Evolutionary conservation across 352 stramenopile genomes (phyloP).

Genomic region (Phytophthora constricta): DNA sequence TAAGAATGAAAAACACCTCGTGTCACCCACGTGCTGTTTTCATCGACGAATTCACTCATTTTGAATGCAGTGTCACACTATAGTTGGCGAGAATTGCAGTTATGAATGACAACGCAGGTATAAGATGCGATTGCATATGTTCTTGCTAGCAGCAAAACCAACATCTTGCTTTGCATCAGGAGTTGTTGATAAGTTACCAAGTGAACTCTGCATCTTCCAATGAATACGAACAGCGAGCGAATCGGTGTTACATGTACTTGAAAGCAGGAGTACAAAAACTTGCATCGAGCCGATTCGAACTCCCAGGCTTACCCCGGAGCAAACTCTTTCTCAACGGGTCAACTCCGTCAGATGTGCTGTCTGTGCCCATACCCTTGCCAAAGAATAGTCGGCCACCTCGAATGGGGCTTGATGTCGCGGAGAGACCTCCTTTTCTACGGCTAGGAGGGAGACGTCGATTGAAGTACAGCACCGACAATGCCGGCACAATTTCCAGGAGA

Average conservation of each 20-base stretch:
- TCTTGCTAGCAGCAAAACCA: too few species aligned
- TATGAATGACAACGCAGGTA: too few species aligned
- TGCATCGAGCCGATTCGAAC: too few species aligned
- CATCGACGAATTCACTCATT: too few species aligned
- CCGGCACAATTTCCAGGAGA: constrained; percentile 80
- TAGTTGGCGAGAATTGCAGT: too few species aligned
- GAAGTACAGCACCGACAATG: constrained; percentile 83
- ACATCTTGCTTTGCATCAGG: too few species aligned
- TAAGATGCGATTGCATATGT: too few species aligned
- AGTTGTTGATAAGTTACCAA: neutral
- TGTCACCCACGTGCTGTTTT: neutral
- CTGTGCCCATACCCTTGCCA: constrained; percentile 43
- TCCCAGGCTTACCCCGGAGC: constrained; percentile 37
- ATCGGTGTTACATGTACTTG: too few species aligned
- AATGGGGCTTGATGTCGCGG: constrained; percentile 52
- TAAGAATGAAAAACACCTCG: neutral
- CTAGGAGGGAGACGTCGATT: constrained; percentile 76
- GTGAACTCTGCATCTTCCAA: too few species aligned
- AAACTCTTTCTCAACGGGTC: constrained; percentile 59
- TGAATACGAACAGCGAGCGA: too few species aligned
- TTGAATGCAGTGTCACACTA: too few species aligned
- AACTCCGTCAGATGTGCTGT: constrained; percentile 24
- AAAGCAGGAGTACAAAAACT: too few species aligned
- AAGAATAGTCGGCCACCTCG: constrained; percentile 54
- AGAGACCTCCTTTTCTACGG: constrained; percentile 33